phyloP scores from a whole-genome alignment of 192 early-diverging fungal genomes.

The Linnemannia zychae region DNA sequence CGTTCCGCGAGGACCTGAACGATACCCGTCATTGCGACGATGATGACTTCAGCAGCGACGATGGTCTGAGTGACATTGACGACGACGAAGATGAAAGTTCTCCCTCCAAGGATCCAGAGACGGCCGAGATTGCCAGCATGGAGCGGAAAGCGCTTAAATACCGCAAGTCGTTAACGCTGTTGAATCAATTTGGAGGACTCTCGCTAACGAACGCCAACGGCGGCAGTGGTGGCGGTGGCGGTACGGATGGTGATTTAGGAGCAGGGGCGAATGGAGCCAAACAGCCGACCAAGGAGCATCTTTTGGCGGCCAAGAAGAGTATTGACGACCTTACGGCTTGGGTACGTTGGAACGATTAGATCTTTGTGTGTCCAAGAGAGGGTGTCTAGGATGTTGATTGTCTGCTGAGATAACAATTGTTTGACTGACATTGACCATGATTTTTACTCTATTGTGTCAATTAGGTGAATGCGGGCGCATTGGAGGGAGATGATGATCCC shows the following conservation, averaged over 20 bases:
- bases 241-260: not conserved
- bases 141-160: slow-evolving; percentile 41
- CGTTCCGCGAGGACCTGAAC: slow-evolving; percentile 47
- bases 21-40: slow-evolving; percentile 33
- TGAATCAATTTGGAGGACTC: slow-evolving; percentile 37
- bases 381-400: not conserved
- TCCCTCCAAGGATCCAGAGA: slow-evolving; percentile 35
- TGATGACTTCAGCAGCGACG: slow-evolving; percentile 26
- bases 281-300: slow-evolving; percentile 45
- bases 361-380: not conserved
- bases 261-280: slow-evolving; percentile 13
- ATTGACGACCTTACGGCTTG: slow-evolving; percentile 56
- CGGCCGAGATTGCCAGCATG: slow-evolving; percentile 48
- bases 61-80: slow-evolving; percentile 7
- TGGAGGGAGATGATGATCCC: slow-evolving; percentile 35
- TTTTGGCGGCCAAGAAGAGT: slow-evolving; percentile 54
- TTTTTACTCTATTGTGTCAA: not conserved
- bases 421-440: not conserved
- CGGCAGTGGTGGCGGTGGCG: not conserved
- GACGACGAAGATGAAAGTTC: slow-evolving; percentile 33
- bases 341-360: slow-evolving; percentile 14
- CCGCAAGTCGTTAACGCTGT: slow-evolving; percentile 46
- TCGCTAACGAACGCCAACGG: not conserved
- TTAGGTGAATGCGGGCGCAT: slow-evolving; percentile 30
- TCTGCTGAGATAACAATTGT: not conserved